Evolutionary conservation across 2,329 filamentous ascomycete species (phyloP).

Genomic region (Pezicula carpinea): DNA sequence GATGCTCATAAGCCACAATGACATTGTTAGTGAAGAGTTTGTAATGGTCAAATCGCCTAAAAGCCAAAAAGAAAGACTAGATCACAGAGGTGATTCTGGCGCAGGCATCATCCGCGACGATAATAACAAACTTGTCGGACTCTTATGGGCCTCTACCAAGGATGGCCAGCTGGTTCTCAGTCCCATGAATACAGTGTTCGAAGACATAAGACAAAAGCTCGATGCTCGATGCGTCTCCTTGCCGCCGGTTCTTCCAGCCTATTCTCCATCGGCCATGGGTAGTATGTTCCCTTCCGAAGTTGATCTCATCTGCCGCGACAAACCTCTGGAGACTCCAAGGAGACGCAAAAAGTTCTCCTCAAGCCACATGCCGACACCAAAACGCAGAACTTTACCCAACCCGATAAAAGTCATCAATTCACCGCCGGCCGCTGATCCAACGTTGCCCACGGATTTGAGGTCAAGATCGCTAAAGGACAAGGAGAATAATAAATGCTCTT

Average conservation of each 20-base stretch:
- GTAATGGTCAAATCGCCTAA: background rate
- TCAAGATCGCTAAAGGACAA: too few species aligned
- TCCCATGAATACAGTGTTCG: background rate
- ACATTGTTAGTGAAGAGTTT: background rate
- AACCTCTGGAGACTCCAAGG: background rate
- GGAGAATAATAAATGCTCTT: too few species aligned
- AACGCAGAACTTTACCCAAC: too few species aligned
- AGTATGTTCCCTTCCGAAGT: background rate
- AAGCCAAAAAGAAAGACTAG: background rate
- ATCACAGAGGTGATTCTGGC: background rate
- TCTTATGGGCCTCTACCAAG: background rate
- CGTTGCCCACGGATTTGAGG: too few species aligned
- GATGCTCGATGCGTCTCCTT: slow-evolving; percentile 3
- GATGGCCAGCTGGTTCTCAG: background rate
- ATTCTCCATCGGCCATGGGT: too few species aligned
- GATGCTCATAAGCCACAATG: background rate
- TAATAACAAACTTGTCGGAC: slow-evolving; percentile 1
- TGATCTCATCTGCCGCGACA: background rate
- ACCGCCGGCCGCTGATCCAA: too few species aligned
- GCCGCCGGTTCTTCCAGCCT: background rate
- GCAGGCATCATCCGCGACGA: background rate
- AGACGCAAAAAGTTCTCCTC: too few species aligned
- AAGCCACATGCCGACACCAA: too few species aligned
- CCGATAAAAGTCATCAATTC: too few species aligned
- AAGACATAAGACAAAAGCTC: slow-evolving; percentile 8